Evolutionary conservation across 306 rosid genomes (phyloP).

Genomic region (Rosa rugosa): DNA sequence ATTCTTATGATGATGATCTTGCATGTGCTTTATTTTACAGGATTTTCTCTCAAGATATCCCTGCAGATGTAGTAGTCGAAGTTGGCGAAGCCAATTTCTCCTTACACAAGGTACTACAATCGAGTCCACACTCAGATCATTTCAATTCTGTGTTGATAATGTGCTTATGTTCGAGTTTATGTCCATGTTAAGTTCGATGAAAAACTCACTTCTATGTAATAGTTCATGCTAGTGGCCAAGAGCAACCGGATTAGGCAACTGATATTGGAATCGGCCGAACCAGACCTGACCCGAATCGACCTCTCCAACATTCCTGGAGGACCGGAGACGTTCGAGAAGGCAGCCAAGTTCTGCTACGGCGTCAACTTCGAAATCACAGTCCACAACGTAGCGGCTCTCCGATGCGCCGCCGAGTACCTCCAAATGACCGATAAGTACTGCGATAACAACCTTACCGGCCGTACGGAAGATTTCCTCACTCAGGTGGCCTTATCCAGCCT

Average conservation of each 20-base stretch:
- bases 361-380: conserved; percentile 88
- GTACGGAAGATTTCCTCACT: conserved; percentile 69
- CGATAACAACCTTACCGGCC: conserved; percentile 60
- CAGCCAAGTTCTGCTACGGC: conserved; percentile 88
- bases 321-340: conserved; percentile 76
- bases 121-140: neutral
- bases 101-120: conserved; percentile 71
- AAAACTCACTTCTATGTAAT: neutral
- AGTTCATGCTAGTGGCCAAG: conserved; percentile 91
- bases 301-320: conserved; percentile 84
- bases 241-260: conserved; percentile 77
- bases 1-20: neutral
- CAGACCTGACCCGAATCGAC: conserved; percentile 58
- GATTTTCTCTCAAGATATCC: conserved; percentile 79
- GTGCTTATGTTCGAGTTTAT: no score
- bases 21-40: conserved; percentile 32
- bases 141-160: neutral
- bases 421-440: conserved; percentile 75
- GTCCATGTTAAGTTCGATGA: neutral
- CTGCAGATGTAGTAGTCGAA: conserved; percentile 61
- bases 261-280: conserved; percentile 58
- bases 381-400: conserved; percentile 68
- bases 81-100: conserved; percentile 73
- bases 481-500: conserved; percentile 68
- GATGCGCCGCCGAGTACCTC: conserved; percentile 78